Conservation (phyloP, 306 rosid species). For the Castanea crenata region DNA sequence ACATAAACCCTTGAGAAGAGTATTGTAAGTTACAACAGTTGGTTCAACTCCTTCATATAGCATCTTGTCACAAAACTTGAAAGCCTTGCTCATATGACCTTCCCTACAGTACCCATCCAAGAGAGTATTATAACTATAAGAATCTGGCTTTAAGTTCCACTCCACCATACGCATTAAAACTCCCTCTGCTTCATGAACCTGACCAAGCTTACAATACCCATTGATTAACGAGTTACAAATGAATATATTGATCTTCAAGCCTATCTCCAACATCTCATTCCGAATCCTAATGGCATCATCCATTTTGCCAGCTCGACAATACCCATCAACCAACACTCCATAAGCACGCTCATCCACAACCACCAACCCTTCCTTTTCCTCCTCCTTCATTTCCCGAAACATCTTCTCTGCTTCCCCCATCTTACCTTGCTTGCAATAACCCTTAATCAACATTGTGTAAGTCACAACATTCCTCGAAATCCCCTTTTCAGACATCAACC, state of each 20-base stretch:
- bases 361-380: constrained; percentile 9
- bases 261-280: constrained; percentile 58
- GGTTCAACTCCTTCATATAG: constrained; percentile 46
- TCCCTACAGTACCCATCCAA: constrained; percentile 38
- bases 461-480: constrained; percentile 53
- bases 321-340: constrained; percentile 67
- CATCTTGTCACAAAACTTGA: constrained; percentile 64
- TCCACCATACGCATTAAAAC: constrained; percentile 42
- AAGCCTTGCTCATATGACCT: constrained; percentile 34
- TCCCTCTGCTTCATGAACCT: constrained; percentile 42
- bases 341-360: constrained; percentile 60
- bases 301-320: constrained; percentile 63
- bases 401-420: constrained; percentile 66
- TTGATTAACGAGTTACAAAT: constrained; percentile 70
- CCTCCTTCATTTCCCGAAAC: constrained; percentile 44
- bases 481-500: constrained; percentile 54
- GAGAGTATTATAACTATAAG: constrained; percentile 45
- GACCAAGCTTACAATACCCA: constrained; percentile 67
- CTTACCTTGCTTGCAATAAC: constrained; percentile 48
- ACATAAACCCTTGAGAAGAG: constrained; percentile 63
- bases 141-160: constrained; percentile 61
- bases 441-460: constrained; percentile 62
- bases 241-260: constrained; percentile 59
- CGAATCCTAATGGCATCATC: constrained; percentile 66
- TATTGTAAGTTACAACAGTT: constrained; percentile 67